These are phyloP conservation scores for Pichia kudriavzevii DNA, from an alignment of 1,139 yeast genomes.

Conservation along the genomic window DNA sequence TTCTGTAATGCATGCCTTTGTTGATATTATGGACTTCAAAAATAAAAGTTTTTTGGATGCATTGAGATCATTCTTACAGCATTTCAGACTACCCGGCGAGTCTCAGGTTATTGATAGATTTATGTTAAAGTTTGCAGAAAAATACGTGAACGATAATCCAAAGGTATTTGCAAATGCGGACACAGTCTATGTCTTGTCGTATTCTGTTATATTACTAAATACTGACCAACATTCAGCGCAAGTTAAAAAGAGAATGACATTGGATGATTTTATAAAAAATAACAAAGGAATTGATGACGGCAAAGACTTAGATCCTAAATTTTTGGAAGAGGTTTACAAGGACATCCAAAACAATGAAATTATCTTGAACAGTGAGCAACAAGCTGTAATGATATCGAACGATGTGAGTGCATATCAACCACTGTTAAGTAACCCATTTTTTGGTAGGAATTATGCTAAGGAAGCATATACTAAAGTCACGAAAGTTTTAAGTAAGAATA, in stretches of 20 bases:
- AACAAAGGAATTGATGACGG: slow-evolving; percentile 95
- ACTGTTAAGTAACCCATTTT: slow-evolving; percentile 49
- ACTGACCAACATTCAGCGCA: slow-evolving; percentile 92
- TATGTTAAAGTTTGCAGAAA: slow-evolving; percentile 93
- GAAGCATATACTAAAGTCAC: slow-evolving; percentile 93
- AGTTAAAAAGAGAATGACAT: slow-evolving; percentile 76
- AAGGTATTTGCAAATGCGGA: slow-evolving; percentile 82
- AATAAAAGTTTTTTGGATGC: slow-evolving; percentile 74
- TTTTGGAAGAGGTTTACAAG: slow-evolving; percentile 57
- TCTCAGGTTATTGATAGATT: slow-evolving; percentile 95
- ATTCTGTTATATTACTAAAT: slow-evolving; percentile 87
- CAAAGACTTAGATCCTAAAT: slow-evolving; percentile 69
- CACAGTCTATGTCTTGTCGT: slow-evolving; percentile 86
- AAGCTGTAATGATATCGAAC: slow-evolving; percentile 77
- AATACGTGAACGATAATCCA: slow-evolving; percentile 85
- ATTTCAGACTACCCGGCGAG: slow-evolving; percentile 94
- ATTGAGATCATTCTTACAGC: slow-evolving; percentile 73
- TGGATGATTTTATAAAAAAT: slow-evolving; percentile 77
- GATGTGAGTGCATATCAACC: slow-evolving; percentile 30
- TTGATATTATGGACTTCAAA: slow-evolving; percentile 76
- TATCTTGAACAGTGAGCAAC: slow-evolving; percentile 87
- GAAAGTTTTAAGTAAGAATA: slow-evolving; percentile 80
- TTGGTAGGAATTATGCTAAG: slow-evolving; percentile 65
- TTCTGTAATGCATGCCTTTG: slow-evolving; percentile 88
- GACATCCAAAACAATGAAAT: slow-evolving; percentile 83